phyloP scores from a whole-genome alignment of 352 stramenopile genomes.

The Phytophthora quininea region DNA sequence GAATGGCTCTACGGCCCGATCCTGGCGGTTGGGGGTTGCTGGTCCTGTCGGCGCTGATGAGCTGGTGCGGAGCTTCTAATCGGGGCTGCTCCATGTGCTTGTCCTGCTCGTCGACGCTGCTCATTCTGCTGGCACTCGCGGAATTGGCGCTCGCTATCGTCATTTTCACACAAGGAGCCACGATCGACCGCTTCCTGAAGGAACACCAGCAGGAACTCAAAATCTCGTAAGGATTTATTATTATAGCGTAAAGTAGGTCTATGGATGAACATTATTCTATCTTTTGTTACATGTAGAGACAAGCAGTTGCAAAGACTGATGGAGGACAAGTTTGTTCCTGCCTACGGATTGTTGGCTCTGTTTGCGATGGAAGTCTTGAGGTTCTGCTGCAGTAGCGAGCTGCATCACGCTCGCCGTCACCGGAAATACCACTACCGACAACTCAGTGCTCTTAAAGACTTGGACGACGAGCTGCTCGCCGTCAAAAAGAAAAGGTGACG shows the following conservation, averaged over 20 bases:
- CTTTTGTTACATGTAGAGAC: conserved; percentile 32
- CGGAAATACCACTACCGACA: conserved; percentile 68
- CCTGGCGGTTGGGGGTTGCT: conserved; percentile 56
- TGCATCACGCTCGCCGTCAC: conserved; percentile 48
- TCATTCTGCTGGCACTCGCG: conserved; percentile 64
- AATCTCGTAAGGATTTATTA: conserved; percentile 44
- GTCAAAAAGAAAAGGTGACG: conserved; percentile 69
- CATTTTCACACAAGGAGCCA: conserved; percentile 67
- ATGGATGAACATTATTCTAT: background rate
- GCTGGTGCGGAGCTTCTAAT: conserved; percentile 68
- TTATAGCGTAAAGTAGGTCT: conserved; percentile 3
- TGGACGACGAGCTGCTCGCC: conserved; percentile 73
- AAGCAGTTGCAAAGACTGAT: conserved; percentile 59
- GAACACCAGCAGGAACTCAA: conserved; percentile 73
- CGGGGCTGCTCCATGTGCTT: conserved; percentile 52
- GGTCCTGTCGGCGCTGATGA: conserved; percentile 55
- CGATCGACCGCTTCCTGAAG: conserved; percentile 65
- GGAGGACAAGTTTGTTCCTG: conserved; percentile 70
- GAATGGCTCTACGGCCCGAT: conserved; percentile 75
- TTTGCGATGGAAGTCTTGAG: conserved; percentile 74
- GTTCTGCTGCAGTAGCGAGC: conserved; percentile 72
- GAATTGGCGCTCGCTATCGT: conserved; percentile 68
- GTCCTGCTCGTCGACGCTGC: conserved; percentile 61
- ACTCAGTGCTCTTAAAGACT: conserved; percentile 58
- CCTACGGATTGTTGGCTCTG: conserved; percentile 64